Base-by-base conservation (phyloP, 1,284 basidiomycete genomes). In the Ustilago hordei region DNA sequence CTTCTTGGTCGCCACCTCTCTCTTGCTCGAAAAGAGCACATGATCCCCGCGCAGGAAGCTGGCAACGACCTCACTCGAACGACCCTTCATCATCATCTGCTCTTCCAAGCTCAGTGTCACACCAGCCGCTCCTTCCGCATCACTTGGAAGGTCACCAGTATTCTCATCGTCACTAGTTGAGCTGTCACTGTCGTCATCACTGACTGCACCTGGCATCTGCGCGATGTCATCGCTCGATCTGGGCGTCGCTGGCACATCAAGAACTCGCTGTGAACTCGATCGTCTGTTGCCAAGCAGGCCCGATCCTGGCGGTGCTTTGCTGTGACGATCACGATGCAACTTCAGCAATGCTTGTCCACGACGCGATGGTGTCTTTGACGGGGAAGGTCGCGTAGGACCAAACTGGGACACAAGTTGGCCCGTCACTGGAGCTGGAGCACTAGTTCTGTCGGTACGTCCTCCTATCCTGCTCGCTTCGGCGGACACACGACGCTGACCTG, bases 201-300 rank as follows among this genome's bases (percentile, higher is more conserved):
- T 48, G 36, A 65, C 41, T 15, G 19, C 60, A 31, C 59, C 65
- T 6, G 64, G 36, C 36, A 63, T 34, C 28, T 32, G 23, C 11
- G 65, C 45, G 9, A 72, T 45, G 15, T 69, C 74, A 43, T 76
- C 74, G 48, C 69, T 69, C 43, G 74, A 76, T 53, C 74, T 64
- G 3, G 74, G 74, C 38, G 74, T 76, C n/a, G 48, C 56, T n/a
- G 69, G 58, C 9, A 13, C 45, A 4, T 72, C 69, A n/a, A 57
- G 8, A 39, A 35, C 31, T 5, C 62, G 54, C 12, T 67, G 55
- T 13, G 53, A 53, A 47, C 69, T 64, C 2, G 55, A n/a, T 8
- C 57, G 50, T 15, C 64, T 36, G 5, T 35, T 43, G 19, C 31
- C 38, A 6, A 28, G 35, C 19, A 58, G 15, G 1, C 55, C 28